phyloP scores from a whole-genome alignment of 73 alveolate genomes.

The Paramecium sonneborni region DNA sequence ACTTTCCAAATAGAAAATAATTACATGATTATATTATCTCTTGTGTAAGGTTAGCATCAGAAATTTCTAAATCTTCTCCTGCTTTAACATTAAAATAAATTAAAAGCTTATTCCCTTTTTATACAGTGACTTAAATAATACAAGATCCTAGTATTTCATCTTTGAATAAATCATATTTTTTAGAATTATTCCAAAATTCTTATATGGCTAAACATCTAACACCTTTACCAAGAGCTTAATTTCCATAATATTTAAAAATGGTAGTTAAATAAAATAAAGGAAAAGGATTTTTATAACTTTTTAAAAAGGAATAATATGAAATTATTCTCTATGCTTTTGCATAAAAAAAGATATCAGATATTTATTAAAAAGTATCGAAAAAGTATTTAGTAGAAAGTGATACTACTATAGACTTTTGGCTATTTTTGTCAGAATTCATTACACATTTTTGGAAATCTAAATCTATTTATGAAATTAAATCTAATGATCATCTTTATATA shows the following conservation, averaged over 20 bases:
- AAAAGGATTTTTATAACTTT: background rate
- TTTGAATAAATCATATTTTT: background rate
- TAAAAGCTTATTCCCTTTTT: conserved; percentile 1
- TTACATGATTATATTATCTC: conserved; percentile 31
- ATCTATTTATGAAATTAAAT: conserved; percentile 28
- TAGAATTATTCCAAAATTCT: conserved; percentile 18
- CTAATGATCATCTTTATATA: conserved; percentile 16
- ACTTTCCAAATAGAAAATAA: background rate
- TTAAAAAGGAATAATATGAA: background rate
- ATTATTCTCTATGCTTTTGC: background rate
- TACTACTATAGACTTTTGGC: conserved; percentile 1
- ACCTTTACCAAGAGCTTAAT: background rate
- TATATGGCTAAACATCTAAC: conserved; percentile 35
- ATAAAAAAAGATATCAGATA: background rate
- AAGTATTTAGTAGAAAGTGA: conserved; percentile 22
- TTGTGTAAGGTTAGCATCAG: conserved; percentile 56
- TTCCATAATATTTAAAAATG: conserved; percentile 35
- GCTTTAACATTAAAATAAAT: background rate
- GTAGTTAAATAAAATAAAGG: background rate
- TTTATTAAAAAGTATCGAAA: background rate
- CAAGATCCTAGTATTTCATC: background rate
- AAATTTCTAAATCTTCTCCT: conserved; percentile 42
- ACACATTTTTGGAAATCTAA: background rate
- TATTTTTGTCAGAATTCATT: background rate
- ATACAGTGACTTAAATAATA: background rate